Conservation (phyloP, 2,329 filamentous ascomycete genomes). For the Lecanicillium sp. region DNA sequence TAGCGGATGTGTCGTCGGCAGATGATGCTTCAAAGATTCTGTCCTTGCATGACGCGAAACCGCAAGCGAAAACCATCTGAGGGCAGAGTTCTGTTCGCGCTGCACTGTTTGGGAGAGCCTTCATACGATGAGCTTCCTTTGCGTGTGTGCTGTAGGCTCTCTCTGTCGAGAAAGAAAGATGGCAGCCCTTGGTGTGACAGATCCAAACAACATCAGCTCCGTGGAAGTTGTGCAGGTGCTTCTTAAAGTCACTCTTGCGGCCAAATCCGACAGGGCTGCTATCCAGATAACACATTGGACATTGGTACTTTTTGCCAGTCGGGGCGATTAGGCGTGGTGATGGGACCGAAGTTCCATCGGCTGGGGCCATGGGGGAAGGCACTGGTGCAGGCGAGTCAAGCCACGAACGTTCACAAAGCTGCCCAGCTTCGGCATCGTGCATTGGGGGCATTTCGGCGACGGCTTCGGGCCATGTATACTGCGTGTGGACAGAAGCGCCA, state of each 20-base stretch:
- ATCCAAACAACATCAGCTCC: conserved; percentile 33
- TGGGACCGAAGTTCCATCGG: conserved; percentile 22
- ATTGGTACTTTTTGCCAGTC: conserved; percentile 34
- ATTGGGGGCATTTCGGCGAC: conserved; percentile 24
- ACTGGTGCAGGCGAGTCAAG: conserved; percentile 29
- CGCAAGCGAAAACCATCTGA: conserved; percentile 36
- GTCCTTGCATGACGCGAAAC: conserved; percentile 33
- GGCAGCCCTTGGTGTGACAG: conserved; percentile 32
- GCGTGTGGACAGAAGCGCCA: conserved; percentile 29
- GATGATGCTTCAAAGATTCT: conserved; percentile 31
- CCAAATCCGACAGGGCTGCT: conserved; percentile 36
- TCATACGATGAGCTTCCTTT: conserved; percentile 33
- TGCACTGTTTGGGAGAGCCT: conserved; percentile 30
- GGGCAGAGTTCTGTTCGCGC: conserved; percentile 32
- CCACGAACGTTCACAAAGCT: conserved; percentile 28
- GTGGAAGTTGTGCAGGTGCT: conserved; percentile 40
- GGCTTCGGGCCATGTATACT: conserved; percentile 28
- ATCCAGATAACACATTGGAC: conserved; percentile 37
- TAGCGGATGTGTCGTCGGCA: conserved; percentile 25
- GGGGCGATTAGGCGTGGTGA: conserved; percentile 28
- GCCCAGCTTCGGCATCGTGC: conserved; percentile 25
- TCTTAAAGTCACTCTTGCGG: conserved; percentile 39
- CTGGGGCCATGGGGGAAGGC: conserved; percentile 22
- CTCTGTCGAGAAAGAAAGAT: conserved; percentile 35
- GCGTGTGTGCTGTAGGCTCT: conserved; percentile 35